Evolutionary conservation across 2,329 filamentous ascomycete genomes (phyloP).

Genomic region (Fusarium albosuccineum): DNA sequence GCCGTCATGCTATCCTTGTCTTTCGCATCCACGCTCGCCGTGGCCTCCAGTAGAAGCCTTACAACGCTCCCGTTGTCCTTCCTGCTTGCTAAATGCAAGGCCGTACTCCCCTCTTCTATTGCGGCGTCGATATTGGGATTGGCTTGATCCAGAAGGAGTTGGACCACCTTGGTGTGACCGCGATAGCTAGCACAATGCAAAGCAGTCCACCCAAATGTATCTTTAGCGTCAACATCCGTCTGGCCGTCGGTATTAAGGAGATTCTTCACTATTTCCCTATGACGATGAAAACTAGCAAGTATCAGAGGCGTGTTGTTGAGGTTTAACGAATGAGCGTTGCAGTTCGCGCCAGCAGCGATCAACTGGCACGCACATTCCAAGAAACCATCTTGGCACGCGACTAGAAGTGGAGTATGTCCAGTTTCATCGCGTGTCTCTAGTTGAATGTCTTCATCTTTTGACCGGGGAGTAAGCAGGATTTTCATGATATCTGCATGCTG

Average conservation of each 20-base stretch:
- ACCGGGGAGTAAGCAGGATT: background rate
- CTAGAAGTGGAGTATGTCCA: background rate
- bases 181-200: background rate
- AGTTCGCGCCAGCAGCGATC: background rate
- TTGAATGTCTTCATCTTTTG: background rate
- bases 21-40: background rate
- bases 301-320: too few relatives aligned
- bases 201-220: background rate
- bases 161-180: background rate
- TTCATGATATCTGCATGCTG: background rate
- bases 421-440: background rate
- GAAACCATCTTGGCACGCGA: background rate
- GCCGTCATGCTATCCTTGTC: background rate
- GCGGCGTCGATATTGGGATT: background rate
- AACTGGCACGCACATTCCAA: background rate
- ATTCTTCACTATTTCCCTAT: background rate
- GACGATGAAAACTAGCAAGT: background rate
- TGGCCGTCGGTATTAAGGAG: background rate
- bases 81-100: background rate
- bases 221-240: too few relatives aligned
- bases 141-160: background rate
- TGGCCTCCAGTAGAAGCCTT: background rate
- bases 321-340: background rate
- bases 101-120: background rate
- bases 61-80: background rate